Evolutionary conservation across 805 yeast genomes (phyloP), one percentile per base, ranked within the genome.

Genomic region (Candida silvatica): DNA sequence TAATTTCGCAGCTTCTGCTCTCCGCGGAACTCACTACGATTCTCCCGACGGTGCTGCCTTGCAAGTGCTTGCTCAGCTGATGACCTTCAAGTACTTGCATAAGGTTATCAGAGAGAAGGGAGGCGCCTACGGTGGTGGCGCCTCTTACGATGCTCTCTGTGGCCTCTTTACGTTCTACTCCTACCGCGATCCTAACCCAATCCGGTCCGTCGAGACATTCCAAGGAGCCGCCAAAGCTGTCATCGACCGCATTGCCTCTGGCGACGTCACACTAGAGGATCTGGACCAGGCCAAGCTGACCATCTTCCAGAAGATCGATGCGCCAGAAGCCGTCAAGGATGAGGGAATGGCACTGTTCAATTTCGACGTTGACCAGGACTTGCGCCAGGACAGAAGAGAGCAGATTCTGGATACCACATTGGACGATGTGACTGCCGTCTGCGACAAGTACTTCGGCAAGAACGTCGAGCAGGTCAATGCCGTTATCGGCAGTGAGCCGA

Each of bases 51-150:
- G 95, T 25, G 94, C 97, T 0, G 67, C 86, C 1, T 67, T 92
- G 29, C 95, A 85, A 56, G 74, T 92, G 0, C 64, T 92, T 31
- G 70, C 96, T 1, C 88, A 81, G 46, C 55, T 92, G 38, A 56
- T 87, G 45, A 80, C 95, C 0, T 88, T 80, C 59, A 84, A 82
- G 50, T 74, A 83, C 45, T 62, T 92, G 32, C 98, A 92, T 56
- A 73, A 85, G 9, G 95, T 87, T 43, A 77, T 92, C 26, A 73
- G 98, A 45, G 98, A 92, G 52, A 77, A 90, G 49, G 95, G 95
- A 38, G 98, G 98, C 39, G 98, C 98, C 0, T 92, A 92, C 52
- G 98, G 98, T 6, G 97, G 95, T 5, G 98, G 98, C 4, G 82
- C 94, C 4, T 61, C 72, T 6, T 92, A 79, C 54, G 83, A 80